Base-by-base conservation (phyloP, 805 yeast species). In the Wickerhamomyces queroliae region DNA sequence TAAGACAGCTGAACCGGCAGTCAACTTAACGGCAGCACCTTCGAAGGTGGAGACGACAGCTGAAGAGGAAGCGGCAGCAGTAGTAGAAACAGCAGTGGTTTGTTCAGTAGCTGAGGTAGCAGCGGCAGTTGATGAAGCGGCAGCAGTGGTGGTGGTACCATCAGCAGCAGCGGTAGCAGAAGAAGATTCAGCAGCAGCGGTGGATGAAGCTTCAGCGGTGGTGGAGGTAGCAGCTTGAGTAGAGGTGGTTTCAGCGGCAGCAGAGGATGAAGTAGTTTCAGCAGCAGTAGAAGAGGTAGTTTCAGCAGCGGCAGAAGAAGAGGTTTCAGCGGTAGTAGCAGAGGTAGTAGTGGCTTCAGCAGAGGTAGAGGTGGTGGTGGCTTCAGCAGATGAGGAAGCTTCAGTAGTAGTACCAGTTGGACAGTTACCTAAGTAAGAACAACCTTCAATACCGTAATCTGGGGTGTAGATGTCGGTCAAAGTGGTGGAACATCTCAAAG, bases 11-110 rank as follows among this genome's bases (percentile, higher is more conserved):
- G 48, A 37, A 35, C 42, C 47, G 34, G 49, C 43, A 42, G 35
- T 45, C 47, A 32, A 43, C 26, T 48, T 38, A 33, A 39, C 50
- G 30, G 52, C 53, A 40, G 49, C 48, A 42, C 49, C 56, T 37
- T 44, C 40, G 31, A 33, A 44, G 22, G 53, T 37, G 28, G 52
- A 34, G 41, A 50, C 38, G 8, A 39, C 40, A 18, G 36, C 39
- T 5, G 38, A 13, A 17, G 40, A 24, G 8, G 41, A 18, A 23
- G 25, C 33, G 28, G 41, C n/a, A n/a, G n/a, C n/a, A n/a, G n/a
- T n/a, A n/a, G n/a, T n/a, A n/a, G n/a, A n/a, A 9, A 9, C 28
- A 25, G 28, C 8, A 13, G 28, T 8, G 9, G 28, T 11, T 8
- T 36, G 20, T 26, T 17, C 29, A 41, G 30, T 33, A 33, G 42